Conservation (phyloP, 805 yeast genomes). For the Zygoascus ofunaensis region DNA sequence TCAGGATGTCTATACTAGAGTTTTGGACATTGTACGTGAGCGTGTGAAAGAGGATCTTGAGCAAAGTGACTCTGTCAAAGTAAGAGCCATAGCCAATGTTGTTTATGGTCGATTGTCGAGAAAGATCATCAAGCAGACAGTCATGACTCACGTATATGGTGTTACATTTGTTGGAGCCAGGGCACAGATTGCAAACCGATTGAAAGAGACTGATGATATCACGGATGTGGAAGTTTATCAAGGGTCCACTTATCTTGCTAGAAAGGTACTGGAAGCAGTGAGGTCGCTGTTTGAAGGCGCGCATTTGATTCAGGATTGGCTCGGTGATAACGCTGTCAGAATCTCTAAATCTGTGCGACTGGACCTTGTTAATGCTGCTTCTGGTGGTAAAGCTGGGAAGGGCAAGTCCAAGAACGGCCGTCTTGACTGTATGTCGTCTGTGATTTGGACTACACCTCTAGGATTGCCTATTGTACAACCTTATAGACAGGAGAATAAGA, state of each 20-base stretch:
- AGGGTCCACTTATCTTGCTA: slow-evolving; percentile 57
- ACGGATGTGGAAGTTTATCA: slow-evolving; percentile 39
- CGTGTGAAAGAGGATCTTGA: slow-evolving; percentile 40
- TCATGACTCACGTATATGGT: slow-evolving; percentile 97
- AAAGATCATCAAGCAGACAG: slow-evolving; percentile 92
- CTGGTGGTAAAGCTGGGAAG: slow-evolving; percentile 9
- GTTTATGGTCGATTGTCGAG: slow-evolving; percentile 61
- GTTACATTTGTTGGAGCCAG: slow-evolving; percentile 92
- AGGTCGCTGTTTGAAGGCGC: slow-evolving; percentile 86
- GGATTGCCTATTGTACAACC: slow-evolving; percentile 98
- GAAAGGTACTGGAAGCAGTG: slow-evolving; percentile 71
- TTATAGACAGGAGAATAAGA: slow-evolving; percentile 60
- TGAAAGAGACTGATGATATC: slow-evolving; percentile 49
- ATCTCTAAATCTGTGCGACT: slow-evolving; percentile 70
- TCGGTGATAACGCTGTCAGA: slow-evolving; percentile 73
- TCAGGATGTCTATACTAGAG: slow-evolving; percentile 52
- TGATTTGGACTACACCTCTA: slow-evolving; percentile 95
- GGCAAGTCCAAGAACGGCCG: slow-evolving; percentile 32
- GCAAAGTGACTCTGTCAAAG: slow-evolving; percentile 12
- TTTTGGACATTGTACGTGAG: slow-evolving; percentile 40
- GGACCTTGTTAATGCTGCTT: slow-evolving; percentile 34
- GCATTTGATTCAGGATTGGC: slow-evolving; percentile 93
- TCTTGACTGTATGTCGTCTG: slow-evolving; percentile 70
- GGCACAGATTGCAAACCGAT: slow-evolving; percentile 73
- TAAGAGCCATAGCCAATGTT: slow-evolving; percentile 25